Base-by-base conservation (phyloP, 192 early-diverging fungal genomes). In the Coemansia sp. region DNA sequence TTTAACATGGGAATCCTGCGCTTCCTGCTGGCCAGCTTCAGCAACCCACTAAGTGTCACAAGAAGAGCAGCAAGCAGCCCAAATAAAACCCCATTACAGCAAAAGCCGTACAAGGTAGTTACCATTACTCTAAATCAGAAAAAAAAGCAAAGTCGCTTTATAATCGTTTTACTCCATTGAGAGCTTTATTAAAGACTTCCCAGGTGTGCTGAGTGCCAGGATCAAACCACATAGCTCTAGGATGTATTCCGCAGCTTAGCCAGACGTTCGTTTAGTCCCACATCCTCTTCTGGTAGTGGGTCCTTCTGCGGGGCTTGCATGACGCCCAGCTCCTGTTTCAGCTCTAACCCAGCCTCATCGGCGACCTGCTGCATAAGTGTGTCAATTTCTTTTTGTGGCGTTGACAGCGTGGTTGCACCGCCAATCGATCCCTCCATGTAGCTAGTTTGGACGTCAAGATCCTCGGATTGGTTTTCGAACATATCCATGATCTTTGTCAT, bases 401-500 rank as follows among this genome's bases (percentile, higher is more conserved):
- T 96, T 16, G 90, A 82, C 81, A 91, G 69, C 19, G 95, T 85
- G 1, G 93, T 95, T 22, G 93, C 89, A 23, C 90, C 88, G 21
- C 88, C 88, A 86, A 99, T 98, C 6, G 94, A 84, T 21, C 85
- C 88, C 70, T 98, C 95, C 95, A 99, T 97, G 78, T 96, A 97
- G 65, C 89, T 84, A 9, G 97, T 94, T 78, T 98, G 94, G 41
- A 99, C 93, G 78, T 99, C 95, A 34, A 99, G 73, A 75, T 99
- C 92, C 66, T 99, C 97, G 73, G 97, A 96, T 78, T 97, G 95
- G 9, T 77, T 79, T 72, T 99, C 95, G 66, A 99, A 98, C 67
- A 91, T 94, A 81, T 98, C 97, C 95, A 99, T 99, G n/a, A 97
- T 89, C 85, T 89, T 78, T 2, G 94, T 93, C 49, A 99, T 96